phyloP scores from a whole-genome alignment of 345 rosid species.

The Ceriops tagal region DNA sequence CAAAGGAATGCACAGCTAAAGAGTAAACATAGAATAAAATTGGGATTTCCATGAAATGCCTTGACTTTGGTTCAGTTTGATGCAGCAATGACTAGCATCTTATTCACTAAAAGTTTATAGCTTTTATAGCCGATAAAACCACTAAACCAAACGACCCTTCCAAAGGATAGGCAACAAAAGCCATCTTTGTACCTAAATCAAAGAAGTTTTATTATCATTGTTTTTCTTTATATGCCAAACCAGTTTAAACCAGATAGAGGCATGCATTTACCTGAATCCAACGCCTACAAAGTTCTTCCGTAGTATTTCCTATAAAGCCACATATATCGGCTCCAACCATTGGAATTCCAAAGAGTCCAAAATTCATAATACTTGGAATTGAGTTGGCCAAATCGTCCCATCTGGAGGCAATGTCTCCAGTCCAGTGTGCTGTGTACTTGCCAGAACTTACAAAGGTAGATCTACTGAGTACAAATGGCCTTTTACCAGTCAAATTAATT shows the following conservation, averaged over 20 bases:
- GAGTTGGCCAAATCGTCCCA: slow-evolving; percentile 67
- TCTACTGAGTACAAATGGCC: slow-evolving; percentile 68
- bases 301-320: slow-evolving; percentile 52
- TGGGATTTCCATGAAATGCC: too few relatives aligned
- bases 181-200: too few relatives aligned
- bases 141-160: too few relatives aligned
- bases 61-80: too few relatives aligned
- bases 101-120: too few relatives aligned
- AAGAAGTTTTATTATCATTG: too few relatives aligned
- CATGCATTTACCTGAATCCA: slow-evolving; percentile 60
- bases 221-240: too few relatives aligned
- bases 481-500: slow-evolving; percentile 37
- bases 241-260: too few relatives aligned
- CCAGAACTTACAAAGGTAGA: slow-evolving; percentile 78
- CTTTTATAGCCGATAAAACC: too few relatives aligned
- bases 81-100: too few relatives aligned
- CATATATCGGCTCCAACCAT: slow-evolving; percentile 88
- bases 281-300: slow-evolving; percentile 63
- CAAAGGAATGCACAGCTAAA: background rate
- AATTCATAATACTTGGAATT: slow-evolving; percentile 58
- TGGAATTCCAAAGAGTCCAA: slow-evolving; percentile 72
- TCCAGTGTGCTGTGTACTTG: slow-evolving; percentile 77
- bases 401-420: slow-evolving; percentile 64
- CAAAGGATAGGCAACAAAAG: too few relatives aligned
- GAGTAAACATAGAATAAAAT: background rate